Evolutionary conservation across 305 asterid genomes (phyloP).

Genomic region (Solanum aculeatissimum): DNA sequence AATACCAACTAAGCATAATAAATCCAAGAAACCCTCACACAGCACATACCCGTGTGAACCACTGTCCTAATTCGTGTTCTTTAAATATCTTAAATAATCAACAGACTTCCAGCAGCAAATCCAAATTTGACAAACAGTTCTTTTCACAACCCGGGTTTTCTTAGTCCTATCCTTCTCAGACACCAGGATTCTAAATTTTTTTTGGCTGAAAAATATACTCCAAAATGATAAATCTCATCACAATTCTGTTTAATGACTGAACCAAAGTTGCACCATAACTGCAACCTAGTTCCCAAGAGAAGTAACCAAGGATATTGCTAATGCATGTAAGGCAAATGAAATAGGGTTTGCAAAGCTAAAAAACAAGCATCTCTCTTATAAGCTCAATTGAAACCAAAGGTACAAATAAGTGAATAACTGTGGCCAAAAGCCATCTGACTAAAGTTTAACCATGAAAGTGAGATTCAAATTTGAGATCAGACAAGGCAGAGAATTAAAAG

Average conservation of each 20-base stretch:
- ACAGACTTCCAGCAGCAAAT: background rate
- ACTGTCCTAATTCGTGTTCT: background rate
- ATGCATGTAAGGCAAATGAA: background rate
- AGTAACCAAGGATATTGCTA: background rate
- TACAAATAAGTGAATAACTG: background rate
- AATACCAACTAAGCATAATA: background rate
- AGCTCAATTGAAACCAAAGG: background rate
- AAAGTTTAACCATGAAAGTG: background rate
- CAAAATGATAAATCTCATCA: background rate
- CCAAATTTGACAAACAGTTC: background rate
- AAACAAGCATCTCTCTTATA: background rate
- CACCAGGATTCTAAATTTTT: background rate
- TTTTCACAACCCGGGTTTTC: background rate
- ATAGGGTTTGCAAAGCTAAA: background rate
- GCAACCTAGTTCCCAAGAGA: background rate
- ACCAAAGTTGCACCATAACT: background rate
- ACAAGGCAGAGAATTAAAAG: background rate
- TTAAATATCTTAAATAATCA: background rate
- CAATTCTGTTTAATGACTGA: background rate
- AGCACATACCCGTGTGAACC: background rate
- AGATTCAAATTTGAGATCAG: background rate
- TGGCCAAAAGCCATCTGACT: background rate
- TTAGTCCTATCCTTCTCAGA: background rate
- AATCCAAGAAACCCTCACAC: background rate
- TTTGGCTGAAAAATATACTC: background rate